Percentiles rank a stretch among this genome's conserved stretches.
Conservation (phyloP, 2,329 filamentous ascomycete species). For the Helotiales sp. region DNA sequence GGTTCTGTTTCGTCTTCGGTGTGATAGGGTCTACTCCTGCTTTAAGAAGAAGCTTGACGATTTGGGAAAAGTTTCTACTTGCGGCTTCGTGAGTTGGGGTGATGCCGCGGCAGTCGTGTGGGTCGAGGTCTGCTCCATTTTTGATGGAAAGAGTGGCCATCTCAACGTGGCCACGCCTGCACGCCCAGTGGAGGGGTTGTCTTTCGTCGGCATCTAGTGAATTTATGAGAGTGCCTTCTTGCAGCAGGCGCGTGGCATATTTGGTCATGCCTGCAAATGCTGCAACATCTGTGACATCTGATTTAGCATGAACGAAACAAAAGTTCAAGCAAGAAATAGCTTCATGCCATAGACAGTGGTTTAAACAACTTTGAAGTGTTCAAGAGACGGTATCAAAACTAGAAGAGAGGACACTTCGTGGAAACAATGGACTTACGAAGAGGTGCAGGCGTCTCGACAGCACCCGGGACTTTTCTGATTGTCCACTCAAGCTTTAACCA, state of each 20-base stretch:
- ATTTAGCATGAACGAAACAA: no score
- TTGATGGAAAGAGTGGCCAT: slow-evolving; percentile 16
- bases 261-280: slow-evolving; percentile 12
- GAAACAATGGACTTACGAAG: no score
- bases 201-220: slow-evolving; percentile 7
- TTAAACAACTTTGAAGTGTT: no score
- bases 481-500: slow-evolving; percentile 19
- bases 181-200: slow-evolving; percentile 30
- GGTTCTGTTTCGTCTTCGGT: slow-evolving; percentile 26
- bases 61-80: slow-evolving; percentile 31
- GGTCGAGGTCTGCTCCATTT: slow-evolving; percentile 27
- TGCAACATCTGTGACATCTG: no score
- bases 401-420: no score
- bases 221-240: slow-evolving; percentile 7
- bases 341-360: no score
- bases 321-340: no score
- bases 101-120: slow-evolving; percentile 27
- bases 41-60: slow-evolving; percentile 34
- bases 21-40: slow-evolving; percentile 39
- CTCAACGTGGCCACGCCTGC: slow-evolving; percentile 13
- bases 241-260: slow-evolving; percentile 13
- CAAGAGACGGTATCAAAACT: no score
- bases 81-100: slow-evolving; percentile 41
- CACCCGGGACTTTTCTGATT: slow-evolving; percentile 12
- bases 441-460: slow-evolving; percentile 22